Evolutionary conservation across 2,329 filamentous ascomycete species (phyloP).

Genomic region (Phyllosticta ampelicida): DNA sequence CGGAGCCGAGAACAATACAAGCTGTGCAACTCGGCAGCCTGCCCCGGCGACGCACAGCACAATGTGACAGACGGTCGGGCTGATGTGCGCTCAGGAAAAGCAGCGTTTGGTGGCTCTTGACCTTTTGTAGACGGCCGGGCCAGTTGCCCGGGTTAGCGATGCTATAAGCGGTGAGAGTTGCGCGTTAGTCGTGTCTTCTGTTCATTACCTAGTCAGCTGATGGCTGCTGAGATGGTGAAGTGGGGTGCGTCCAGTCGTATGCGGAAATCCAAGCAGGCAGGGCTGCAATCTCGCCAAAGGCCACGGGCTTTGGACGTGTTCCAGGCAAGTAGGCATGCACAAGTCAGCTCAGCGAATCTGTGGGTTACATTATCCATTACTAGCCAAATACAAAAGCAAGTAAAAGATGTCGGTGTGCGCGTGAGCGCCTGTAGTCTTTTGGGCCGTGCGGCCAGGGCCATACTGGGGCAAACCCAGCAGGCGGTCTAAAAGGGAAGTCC

Average conservation of each 20-base stretch:
- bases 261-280: not conserved
- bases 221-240: not conserved
- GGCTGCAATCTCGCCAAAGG: not conserved
- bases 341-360: not conserved
- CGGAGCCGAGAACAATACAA: not conserved
- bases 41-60: not conserved
- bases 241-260: not conserved
- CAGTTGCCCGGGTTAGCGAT: not conserved
- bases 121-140: not conserved
- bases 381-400: not conserved
- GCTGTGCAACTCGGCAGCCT: not conserved
- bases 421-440: not conserved
- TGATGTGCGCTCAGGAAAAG: not conserved
- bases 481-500: not conserved
- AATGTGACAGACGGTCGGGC: not conserved
- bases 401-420: not conserved
- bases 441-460: not conserved
- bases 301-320: not conserved
- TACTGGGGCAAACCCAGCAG: not conserved
- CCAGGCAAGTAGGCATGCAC: not conserved
- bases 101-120: not conserved
- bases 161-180: not conserved
- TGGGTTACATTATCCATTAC: not conserved
- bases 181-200: not conserved
- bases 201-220: not conserved